Percentiles rank a stretch among this genome's conserved stretches.
Conservation (phyloP, 1,284 basidiomycete genomes). For the Laetiporus sulphureus region DNA sequence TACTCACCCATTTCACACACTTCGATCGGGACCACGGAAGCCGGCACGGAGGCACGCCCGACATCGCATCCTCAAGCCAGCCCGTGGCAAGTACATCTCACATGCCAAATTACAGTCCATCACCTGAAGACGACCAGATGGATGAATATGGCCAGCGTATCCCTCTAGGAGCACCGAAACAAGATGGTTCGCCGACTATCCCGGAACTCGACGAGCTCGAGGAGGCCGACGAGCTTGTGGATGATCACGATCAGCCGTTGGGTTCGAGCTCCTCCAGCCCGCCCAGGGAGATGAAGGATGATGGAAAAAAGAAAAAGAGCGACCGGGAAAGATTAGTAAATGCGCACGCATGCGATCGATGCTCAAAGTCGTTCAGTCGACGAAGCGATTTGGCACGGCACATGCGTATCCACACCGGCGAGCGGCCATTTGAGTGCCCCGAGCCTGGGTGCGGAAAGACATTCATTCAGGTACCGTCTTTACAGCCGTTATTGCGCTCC, state of each 20-base stretch:
- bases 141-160: no score
- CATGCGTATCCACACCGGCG: conserved; percentile 84
- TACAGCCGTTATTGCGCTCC: background rate
- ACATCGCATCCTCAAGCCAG: conserved; percentile 7
- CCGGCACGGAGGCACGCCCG: conserved; percentile 21
- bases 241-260: conserved; percentile 27
- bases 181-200: no score
- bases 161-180: no score
- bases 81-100: conserved; percentile 1
- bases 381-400: conserved; percentile 74
- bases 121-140: background rate
- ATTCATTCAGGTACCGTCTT: conserved; percentile 67
- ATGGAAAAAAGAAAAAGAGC: conserved; percentile 16
- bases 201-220: conserved; percentile 3
- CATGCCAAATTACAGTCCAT: background rate
- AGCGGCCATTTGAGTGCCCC: conserved; percentile 73
- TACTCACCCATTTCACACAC: conserved; percentile 63
- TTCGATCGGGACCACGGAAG: conserved; percentile 52
- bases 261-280: conserved; percentile 41
- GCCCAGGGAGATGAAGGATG: conserved; percentile 14
- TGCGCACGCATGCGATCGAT: conserved; percentile 51
- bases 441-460: conserved; percentile 74
- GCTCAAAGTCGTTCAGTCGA: conserved; percentile 69
- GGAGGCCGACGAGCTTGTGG: conserved; percentile 2
- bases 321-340: conserved; percentile 24